A percentile compares a stretch with the other conserved stretches of the same genome.
Evolutionary conservation across 306 rosid species (phyloP).

Genomic region (Castanospermum australe): DNA sequence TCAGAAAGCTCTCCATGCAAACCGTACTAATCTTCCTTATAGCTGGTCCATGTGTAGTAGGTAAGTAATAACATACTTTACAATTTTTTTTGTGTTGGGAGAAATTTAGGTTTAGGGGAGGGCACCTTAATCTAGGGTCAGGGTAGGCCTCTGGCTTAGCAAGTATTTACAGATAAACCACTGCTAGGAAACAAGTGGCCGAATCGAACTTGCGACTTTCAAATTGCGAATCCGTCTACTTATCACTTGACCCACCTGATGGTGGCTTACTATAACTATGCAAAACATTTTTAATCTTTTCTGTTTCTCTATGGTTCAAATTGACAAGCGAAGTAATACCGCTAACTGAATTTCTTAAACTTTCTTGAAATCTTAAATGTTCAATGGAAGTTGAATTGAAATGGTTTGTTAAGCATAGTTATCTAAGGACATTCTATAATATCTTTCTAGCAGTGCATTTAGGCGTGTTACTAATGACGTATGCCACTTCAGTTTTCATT

Average conservation of each 20-base stretch:
- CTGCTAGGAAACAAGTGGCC: too few relatives aligned
- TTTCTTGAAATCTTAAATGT: too few relatives aligned
- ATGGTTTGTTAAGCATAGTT: neutral
- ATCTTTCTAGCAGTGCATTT: neutral
- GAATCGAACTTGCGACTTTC: too few relatives aligned
- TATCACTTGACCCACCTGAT: too few relatives aligned
- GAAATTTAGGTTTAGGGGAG: too few relatives aligned
- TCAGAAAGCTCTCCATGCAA: conserved; percentile 86
- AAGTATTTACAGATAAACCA: too few relatives aligned
- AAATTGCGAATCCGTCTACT: too few relatives aligned
- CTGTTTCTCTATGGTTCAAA: neutral
- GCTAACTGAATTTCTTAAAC: neutral
- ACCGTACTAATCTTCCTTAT: conserved; percentile 70
- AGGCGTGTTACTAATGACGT: neutral
- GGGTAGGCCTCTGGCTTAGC: too few relatives aligned
- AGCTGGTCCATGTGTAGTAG: conserved; percentile 74
- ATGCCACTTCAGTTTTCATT: neutral
- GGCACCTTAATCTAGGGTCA: too few relatives aligned
- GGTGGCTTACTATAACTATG: neutral
- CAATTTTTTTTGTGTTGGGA: too few relatives aligned
- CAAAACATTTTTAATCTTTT: neutral
- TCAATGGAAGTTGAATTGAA: neutral
- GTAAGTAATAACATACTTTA: conserved; percentile 36
- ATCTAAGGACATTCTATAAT: neutral
- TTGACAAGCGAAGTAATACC: neutral